Conservation (phyloP, 306 rosid species). For the Gastrolobium bilobum region DNA sequence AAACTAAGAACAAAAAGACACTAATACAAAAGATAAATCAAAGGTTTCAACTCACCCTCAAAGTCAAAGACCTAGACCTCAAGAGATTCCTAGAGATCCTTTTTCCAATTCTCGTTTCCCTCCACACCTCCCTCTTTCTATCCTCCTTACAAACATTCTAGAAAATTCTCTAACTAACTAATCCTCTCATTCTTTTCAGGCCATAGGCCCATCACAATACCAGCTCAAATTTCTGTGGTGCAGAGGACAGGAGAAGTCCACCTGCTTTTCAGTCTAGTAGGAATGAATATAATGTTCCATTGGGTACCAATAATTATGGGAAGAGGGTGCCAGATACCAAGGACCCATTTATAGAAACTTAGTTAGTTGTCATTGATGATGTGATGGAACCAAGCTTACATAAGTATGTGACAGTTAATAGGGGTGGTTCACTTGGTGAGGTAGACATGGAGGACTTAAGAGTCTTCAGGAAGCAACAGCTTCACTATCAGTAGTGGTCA, state of each 20-base stretch:
- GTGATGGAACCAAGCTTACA: slow-evolving; percentile 84
- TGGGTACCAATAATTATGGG: slow-evolving; percentile 37
- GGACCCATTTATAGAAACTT: slow-evolving; percentile 80
- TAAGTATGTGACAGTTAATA: slow-evolving; percentile 78
- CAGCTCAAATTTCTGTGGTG: slow-evolving; percentile 56
- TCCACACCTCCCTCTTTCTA: too few relatives aligned
- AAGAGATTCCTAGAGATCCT: too few relatives aligned
- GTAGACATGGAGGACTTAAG: slow-evolving; percentile 79
- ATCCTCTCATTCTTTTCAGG: too few relatives aligned
- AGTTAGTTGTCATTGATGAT: slow-evolving; percentile 71
- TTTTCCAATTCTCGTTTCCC: too few relatives aligned
- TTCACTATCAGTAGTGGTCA: slow-evolving; percentile 59
- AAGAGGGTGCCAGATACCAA: slow-evolving; percentile 53
- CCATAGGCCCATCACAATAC: too few relatives aligned
- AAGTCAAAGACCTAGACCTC: too few relatives aligned
- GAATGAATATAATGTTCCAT: slow-evolving; percentile 50
- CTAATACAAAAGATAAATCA: too few relatives aligned
- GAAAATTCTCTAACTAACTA: too few relatives aligned
- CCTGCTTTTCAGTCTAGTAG: slow-evolving; percentile 53
- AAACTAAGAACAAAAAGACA: too few relatives aligned
- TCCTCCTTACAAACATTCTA: too few relatives aligned
- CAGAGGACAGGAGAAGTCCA: slow-evolving; percentile 56
- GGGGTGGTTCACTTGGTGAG: slow-evolving; percentile 56
- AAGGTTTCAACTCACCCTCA: too few relatives aligned
- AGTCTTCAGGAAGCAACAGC: slow-evolving; percentile 83